Base-by-base conservation (phyloP, 352 stramenopile species). In the Globisporangium abappressorium region DNA sequence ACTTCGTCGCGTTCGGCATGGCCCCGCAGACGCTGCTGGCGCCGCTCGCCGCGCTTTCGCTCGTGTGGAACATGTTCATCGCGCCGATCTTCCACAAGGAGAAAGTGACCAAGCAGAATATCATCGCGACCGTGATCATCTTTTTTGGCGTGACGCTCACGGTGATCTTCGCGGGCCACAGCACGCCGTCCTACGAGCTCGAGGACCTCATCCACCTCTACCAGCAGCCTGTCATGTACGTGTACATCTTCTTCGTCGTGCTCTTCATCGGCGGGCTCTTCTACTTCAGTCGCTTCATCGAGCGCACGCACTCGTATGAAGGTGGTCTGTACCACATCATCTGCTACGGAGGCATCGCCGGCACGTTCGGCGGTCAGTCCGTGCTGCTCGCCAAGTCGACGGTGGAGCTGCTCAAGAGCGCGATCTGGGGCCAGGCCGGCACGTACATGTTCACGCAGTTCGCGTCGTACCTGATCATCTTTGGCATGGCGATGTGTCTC, bases 1-100 rank as follows among this genome's bases (percentile, higher is more conserved):
- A 98, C 78, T 97, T 98, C 71, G 81, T 97, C 9, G 91, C 91
- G 2, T 97, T 98, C 67, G 91, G 92, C 15, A 93, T 98, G 85
- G 92, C 92, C 2, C 91, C 92, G 12, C 88, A 97, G 76, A 96
- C 90, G 15, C 75, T 98, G 20, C 66, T 98, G n/a, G 91, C 89
- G 46, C 91, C 91, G 24, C 79, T 98, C 57, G 92, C 91, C 5
- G 90, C 92, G 26, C 75, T 97, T 22, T 95, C 87, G 54, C 80
- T 98, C 15, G 92, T 97, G 8, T 97, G 90, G 85, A 98, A 98
- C 72, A 93, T 97, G 75, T 86, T 97, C 47, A 94, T 98, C 64
- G 91, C 92, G 1, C 89, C 89, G 2, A 85, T 91, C 12, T 95
- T 98, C 70, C 89, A 97, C 79, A 90, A 94, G 59, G 91, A 97